These are phyloP conservation scores for Juncus effusus DNA, from an alignment of 176 grass and related monocot genomes.

Conservation along the genomic window DNA sequence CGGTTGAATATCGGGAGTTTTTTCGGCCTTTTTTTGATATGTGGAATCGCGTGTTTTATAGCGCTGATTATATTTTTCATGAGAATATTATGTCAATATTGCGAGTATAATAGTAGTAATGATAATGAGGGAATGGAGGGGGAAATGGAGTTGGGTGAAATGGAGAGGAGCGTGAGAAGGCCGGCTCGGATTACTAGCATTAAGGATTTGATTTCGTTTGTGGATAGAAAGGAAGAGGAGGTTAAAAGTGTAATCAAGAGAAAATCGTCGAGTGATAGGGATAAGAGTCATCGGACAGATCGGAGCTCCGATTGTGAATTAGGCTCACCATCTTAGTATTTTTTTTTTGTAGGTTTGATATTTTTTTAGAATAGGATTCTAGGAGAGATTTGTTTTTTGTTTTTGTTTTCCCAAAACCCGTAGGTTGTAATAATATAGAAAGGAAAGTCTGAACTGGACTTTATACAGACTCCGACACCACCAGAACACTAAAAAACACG, in stretches of 20 bases:
- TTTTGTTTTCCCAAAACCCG: background rate
- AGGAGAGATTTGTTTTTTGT: conserved; percentile 8
- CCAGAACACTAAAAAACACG: no score
- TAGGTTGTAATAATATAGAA: no score
- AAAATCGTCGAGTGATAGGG: conserved; percentile 48
- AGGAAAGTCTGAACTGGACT: no score
- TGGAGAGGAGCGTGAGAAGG: conserved; percentile 36
- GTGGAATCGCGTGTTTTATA: conserved; percentile 53
- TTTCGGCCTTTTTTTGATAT: conserved; percentile 86
- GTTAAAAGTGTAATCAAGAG: conserved; percentile 53
- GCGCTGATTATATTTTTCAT: conserved; percentile 55
- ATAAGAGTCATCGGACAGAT: conserved; percentile 26
- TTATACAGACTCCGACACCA: no score
- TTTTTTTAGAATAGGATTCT: conserved; percentile 2
- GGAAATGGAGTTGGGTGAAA: conserved; percentile 19
- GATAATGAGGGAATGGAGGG: conserved; percentile 19
- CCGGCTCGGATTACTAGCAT: conserved; percentile 47
- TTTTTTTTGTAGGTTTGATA: background rate
- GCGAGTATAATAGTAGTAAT: conserved; percentile 28
- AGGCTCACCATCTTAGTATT: conserved; percentile 24
- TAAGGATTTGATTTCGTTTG: conserved; percentile 57
- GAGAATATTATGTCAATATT: conserved; percentile 60
- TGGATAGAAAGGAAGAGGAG: conserved; percentile 87
- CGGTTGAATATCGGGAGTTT: conserved; percentile 58
- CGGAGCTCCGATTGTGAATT: conserved; percentile 23